These are phyloP conservation scores for Pleoardoris graminearum DNA, from an alignment of 2,329 filamentous ascomycete species.

Conservation along the genomic window DNA sequence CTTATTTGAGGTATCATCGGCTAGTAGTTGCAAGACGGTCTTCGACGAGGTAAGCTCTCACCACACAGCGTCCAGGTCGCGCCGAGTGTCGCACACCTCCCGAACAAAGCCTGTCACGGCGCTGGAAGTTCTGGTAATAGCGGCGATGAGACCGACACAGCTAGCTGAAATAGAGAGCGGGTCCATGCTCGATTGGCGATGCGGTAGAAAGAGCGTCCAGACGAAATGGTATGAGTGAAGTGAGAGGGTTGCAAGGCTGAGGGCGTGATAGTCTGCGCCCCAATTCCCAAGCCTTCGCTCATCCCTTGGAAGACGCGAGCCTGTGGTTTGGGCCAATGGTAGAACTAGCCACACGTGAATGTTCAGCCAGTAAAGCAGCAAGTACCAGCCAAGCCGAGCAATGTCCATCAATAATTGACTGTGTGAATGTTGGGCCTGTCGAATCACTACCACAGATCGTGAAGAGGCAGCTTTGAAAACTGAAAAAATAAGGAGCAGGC, in stretches of 20 bases:
- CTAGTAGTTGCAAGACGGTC: constrained; percentile 11
- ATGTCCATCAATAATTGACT: too few species aligned
- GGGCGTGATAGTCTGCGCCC: background rate
- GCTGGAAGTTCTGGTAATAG: background rate
- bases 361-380: too few species aligned
- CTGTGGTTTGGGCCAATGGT: background rate
- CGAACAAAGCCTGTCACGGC: constrained; percentile 10
- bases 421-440: too few species aligned
- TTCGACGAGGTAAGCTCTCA: constrained; percentile 13
- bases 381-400: too few species aligned
- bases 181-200: constrained; percentile 1
- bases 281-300: background rate
- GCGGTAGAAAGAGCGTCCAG: too few species aligned
- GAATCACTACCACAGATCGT: too few species aligned
- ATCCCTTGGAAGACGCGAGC: background rate
- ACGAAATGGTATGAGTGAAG: background rate
- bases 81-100: constrained; percentile 16
- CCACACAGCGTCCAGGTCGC: constrained; percentile 15
- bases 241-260: background rate
- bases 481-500: too few species aligned
- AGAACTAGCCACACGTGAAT: too few species aligned
- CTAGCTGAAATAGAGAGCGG: constrained; percentile 10
- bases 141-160: constrained; percentile 6
- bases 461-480: too few species aligned
- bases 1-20: constrained; percentile 6